phyloP scores from a whole-genome alignment of 2,329 filamentous ascomycete genomes.

The Nigrospora oryzae region DNA sequence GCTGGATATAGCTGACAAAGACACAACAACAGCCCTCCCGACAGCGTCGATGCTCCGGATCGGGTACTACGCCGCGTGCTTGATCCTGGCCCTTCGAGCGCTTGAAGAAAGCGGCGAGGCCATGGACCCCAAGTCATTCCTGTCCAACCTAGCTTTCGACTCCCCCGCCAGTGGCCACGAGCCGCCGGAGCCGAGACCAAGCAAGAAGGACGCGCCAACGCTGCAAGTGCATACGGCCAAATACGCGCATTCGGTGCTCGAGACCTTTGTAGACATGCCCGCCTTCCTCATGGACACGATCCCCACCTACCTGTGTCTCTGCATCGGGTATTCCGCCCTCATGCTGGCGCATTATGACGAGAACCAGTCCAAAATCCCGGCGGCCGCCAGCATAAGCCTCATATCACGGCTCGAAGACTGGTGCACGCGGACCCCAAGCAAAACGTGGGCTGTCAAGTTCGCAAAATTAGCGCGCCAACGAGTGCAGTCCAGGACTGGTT shows the following conservation, averaged over 20 bases:
- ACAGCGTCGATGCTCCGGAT: slow-evolving; percentile 23
- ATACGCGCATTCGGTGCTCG: slow-evolving; percentile 18
- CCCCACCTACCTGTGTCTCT: slow-evolving; percentile 19
- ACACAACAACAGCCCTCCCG: slow-evolving; percentile 13
- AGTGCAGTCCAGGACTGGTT: slow-evolving; percentile 14
- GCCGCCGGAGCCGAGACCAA: slow-evolving; percentile 1
- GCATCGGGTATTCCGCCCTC: slow-evolving; percentile 22
- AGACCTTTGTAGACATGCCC: slow-evolving; percentile 23
- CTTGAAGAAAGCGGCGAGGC: slow-evolving; percentile 20
- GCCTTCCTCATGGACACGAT: slow-evolving; percentile 18
- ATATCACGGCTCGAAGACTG: slow-evolving; percentile 19
- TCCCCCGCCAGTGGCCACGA: slow-evolving; percentile 5
- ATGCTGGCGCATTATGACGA: slow-evolving; percentile 22
- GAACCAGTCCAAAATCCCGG: slow-evolving; percentile 18
- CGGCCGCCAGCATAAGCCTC: slow-evolving; percentile 16
- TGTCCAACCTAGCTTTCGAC: slow-evolving; percentile 10
- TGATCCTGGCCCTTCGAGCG: slow-evolving; percentile 20
- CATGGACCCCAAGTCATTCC: slow-evolving; percentile 15
- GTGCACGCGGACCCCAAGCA: slow-evolving; percentile 18
- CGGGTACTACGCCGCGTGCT: slow-evolving; percentile 23
- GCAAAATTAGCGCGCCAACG: slow-evolving; percentile 17
- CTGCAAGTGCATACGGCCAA: slow-evolving; percentile 17
- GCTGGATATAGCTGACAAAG: not conserved
- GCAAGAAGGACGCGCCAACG: slow-evolving; percentile 7
- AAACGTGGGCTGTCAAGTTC: slow-evolving; percentile 21